Conservation (phyloP, 306 rosid genomes). For the Fragaria vesca region DNA sequence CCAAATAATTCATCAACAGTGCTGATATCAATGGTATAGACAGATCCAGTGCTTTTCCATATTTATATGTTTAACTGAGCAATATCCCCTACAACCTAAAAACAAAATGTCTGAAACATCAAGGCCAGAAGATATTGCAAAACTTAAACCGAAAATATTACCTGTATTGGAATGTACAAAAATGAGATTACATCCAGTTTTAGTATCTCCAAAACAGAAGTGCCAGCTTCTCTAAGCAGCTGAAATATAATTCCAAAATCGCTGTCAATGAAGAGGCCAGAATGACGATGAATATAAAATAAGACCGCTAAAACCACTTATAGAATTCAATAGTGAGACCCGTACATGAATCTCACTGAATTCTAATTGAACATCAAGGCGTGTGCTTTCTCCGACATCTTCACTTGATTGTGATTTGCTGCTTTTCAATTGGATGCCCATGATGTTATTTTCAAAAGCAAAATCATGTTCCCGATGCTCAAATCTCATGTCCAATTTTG, state of each 20-base stretch:
- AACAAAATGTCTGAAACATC: neutral
- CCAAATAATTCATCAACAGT: neutral
- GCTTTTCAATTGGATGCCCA: conserved; percentile 82
- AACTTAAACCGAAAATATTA: conserved; percentile 29
- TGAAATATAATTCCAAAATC: conserved; percentile 40
- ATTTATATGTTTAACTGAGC: neutral
- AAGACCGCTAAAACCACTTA: conserved; percentile 22
- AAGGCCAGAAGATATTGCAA: neutral
- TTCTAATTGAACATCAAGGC: conserved; percentile 87
- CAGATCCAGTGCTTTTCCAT: neutral
- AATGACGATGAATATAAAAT: conserved; percentile 22
- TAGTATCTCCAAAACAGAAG: conserved; percentile 86
- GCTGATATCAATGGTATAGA: conserved; percentile 3
- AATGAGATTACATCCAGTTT: conserved; percentile 78
- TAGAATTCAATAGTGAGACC: conserved; percentile 30
- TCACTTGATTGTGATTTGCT: conserved; percentile 70
- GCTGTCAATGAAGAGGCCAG: conserved; percentile 39
- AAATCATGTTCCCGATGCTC: conserved; percentile 68
- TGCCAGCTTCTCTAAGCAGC: conserved; percentile 81
- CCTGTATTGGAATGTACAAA: conserved; percentile 80
- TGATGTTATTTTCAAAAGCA: conserved; percentile 75
- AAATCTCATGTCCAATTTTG: conserved; percentile 81
- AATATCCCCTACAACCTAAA: conserved; percentile 1
- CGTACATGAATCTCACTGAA: conserved; percentile 97
- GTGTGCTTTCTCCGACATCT: conserved; percentile 86